phyloP scores from a whole-genome alignment of 1,284 basidiomycete species.

The Ganoderma meredithae region DNA sequence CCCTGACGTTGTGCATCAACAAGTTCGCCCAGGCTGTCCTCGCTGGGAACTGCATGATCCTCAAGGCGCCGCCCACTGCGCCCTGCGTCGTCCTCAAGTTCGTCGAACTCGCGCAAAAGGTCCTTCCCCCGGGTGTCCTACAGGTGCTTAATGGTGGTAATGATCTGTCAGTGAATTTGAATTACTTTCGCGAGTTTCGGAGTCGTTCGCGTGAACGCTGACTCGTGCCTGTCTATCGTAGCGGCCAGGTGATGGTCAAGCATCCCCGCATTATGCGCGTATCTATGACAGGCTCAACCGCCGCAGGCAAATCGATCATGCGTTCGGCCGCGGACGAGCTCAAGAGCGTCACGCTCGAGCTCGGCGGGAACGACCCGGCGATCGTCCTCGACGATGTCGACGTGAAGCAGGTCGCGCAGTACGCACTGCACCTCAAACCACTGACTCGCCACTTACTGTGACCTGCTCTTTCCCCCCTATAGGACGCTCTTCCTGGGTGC shows the following conservation, averaged over 20 bases:
- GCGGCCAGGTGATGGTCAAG: constrained; percentile 26
- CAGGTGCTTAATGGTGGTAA: constrained; percentile 26
- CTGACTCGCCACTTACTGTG: not conserved
- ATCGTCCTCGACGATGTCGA: constrained; percentile 29
- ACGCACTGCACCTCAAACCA: not conserved
- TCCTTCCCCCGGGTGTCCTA: constrained; percentile 31
- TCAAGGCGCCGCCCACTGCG: constrained; percentile 49
- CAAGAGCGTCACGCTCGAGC: constrained; percentile 30
- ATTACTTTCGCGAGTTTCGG: not conserved
- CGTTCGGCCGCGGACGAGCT: constrained; percentile 23
- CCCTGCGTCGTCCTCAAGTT: constrained; percentile 27
- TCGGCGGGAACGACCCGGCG: constrained; percentile 32
- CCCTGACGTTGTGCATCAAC: constrained; percentile 54
- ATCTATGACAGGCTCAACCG: constrained; percentile 29
- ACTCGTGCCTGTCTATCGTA: constrained; percentile 15
- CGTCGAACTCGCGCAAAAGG: constrained; percentile 29
- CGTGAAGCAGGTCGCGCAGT: constrained; percentile 27
- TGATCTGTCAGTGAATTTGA: constrained; percentile 24
- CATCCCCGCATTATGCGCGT: constrained; percentile 29
- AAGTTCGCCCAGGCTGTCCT: constrained; percentile 65
- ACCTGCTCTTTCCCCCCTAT: not conserved
- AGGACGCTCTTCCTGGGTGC: constrained; percentile 17
- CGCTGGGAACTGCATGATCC: constrained; percentile 59
- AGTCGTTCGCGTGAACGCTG: too few species aligned
- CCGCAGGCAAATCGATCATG: constrained; percentile 26